Evolutionary conservation across 257 asterid genomes (phyloP), one percentile per base, ranked within the genome.

Genomic region (Fraxinus excelsior): DNA sequence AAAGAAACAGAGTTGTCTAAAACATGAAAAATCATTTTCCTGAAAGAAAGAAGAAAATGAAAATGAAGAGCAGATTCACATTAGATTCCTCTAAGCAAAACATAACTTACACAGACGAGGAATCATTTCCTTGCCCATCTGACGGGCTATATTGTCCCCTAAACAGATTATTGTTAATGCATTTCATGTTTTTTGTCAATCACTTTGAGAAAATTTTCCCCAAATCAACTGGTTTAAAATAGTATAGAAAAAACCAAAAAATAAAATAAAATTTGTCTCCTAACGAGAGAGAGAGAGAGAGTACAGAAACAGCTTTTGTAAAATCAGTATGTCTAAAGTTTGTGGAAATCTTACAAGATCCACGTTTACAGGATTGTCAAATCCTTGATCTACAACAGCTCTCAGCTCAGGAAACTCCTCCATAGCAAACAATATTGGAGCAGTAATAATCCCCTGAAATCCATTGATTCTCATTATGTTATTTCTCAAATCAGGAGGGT

Each of bases 381-480:
- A 91, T 53, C 99, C 99, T 83, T 65, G 83, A 76, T 89, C 91
- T 2, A 93, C 86, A 49, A 96, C 82, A 26, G 72, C 25, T 26
- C 91, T 94, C 77, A 96, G 88, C 76, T 93, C 92, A 21, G 98
- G 98, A 80, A 72, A 93, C 81, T 93, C 99, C 84, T 96, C 99
- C 80, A 93, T 89, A 35, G 99, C 99, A 31, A 91, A 93, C 82
- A 95, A 79, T 76, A 93, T 90, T 9, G 99, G 98, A 82, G 98
- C 99, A 69, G 99, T 96, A 65, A 96, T 53, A 65, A 93, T 89
- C 28, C 99, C 98, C 97, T 93, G 84, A 38, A 37, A 67, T 42
- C 35, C 67, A 32, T n/a, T 14, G 51, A 78, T 44, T 7, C 78
- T 67, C 18, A n/a, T 49, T 49, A 76, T 35, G 66, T 76, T 37